phyloP scores from a whole-genome alignment of 139 green algal species.

The Ettlia oleoabundans region DNA sequence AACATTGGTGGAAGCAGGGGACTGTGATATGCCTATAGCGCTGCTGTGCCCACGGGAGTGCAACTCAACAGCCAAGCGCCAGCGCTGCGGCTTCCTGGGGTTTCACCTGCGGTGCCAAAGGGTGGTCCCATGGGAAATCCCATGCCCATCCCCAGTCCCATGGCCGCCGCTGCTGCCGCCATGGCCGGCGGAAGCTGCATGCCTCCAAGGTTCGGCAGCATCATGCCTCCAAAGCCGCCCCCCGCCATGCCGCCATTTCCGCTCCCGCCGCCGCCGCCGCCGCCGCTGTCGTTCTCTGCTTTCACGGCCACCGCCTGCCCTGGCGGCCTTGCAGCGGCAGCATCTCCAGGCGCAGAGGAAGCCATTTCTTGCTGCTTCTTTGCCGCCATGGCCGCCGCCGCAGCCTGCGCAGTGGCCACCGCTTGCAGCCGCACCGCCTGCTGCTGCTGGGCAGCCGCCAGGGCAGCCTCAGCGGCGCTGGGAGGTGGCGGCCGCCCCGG shows the following conservation, averaged over 20 bases:
- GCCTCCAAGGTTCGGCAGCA: not conserved
- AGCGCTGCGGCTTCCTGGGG: too few species aligned
- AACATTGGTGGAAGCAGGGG: too few species aligned
- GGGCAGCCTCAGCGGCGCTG: not conserved
- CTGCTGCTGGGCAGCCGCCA: not conserved
- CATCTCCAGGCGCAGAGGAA: too few species aligned
- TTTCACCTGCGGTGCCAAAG: too few species aligned
- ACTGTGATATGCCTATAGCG: too few species aligned
- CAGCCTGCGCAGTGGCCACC: not conserved
- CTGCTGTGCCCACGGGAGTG: too few species aligned
- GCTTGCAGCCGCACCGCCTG: not conserved
- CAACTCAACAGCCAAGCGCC: too few species aligned
- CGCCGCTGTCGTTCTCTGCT: not conserved
- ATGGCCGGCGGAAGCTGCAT: not conserved
- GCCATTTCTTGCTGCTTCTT: too few species aligned
- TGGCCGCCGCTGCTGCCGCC: not conserved
- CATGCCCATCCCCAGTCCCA: not conserved
- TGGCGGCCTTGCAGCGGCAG: too few species aligned
- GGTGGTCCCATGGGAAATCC: not conserved
- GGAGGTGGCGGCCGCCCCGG: not conserved
- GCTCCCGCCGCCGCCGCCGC: not conserved
- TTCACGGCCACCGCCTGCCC: too few species aligned
- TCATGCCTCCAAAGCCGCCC: not conserved
- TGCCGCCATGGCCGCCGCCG: constrained; percentile 4
- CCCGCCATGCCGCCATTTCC: not conserved